Evolutionary conservation across 139 green algal genomes (phyloP), one percentile per base, ranked within the genome.

Genomic region (Penium margaritaceum): DNA sequence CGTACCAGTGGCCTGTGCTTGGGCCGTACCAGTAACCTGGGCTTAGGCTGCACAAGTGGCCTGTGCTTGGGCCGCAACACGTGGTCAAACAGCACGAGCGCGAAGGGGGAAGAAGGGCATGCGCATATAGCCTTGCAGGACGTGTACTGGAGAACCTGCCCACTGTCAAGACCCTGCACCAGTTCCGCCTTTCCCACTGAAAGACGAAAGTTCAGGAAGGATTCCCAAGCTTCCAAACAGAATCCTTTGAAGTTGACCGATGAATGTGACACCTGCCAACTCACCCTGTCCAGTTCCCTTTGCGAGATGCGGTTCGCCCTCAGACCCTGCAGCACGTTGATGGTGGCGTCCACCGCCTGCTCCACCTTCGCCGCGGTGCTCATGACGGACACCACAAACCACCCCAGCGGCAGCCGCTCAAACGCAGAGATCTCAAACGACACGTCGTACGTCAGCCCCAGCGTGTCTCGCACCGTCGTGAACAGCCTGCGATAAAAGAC

Each of bases 401-500:
- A 96, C 58, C 85, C 88, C 30, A 72, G 62, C 1, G 63, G 54
- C 64, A 95, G 74, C 14, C 87, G 84, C 70, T 95, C 88, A 70
- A 91, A 90, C 33, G 91, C 67, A 7, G 41, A 71, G 24, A 96
- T 75, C 85, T 97, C 91, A 67, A 99, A 98, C 9, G 87, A 93
- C 15, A 98, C 94, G 70, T 99, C 94, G 69, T 99, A 99, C 0
- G 94, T 99, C 47, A 99, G 86, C 14, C 92, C 92, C 64, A 98
- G 84, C 0, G 89, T 86, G 84, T 99, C 94, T 2, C 94, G 83
- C 58, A 94, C 88, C 55, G 69, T 80, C 2, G 77, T 81, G 51
- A 84, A 81, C 32, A 81, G 47, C 39, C 74, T 67, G 60, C n/a
- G n/a, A n/a, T n/a, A n/a, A n/a, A n/a, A n/a, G n/a, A n/a, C n/a